Base-by-base conservation (phyloP, 495 filamentous ascomycete genomes). In the Pseudevernia furfuracea region DNA sequence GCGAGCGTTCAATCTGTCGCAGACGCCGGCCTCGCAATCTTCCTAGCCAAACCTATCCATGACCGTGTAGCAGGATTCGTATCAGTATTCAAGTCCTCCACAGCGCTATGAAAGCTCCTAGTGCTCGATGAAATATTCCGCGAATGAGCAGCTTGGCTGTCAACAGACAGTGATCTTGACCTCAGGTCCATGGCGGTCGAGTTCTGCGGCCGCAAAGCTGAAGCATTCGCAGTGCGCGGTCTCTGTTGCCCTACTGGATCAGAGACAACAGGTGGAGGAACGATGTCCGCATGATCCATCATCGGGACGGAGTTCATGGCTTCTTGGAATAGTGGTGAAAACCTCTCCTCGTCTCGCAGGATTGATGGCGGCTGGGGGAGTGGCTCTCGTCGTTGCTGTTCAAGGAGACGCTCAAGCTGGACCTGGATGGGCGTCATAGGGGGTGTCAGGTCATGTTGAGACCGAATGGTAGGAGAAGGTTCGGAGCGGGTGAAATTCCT, bases 271-370 rank as follows among this genome's bases (percentile, higher is more conserved):
- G 60, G 48, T 46, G 64, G 69, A n/a, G 65, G 38, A 21, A 58
- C 43, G 6, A 67, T 43, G 12, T 59, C 62, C 10, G 58, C 44
- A 28, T 34, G 23, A 46, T 71, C 65, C 12, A 36, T 57, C 65
- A 69, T 68, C 0, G 70, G 70, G 17, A 71, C 66, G n/a, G 68
- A 62, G 15, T 71, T 71, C 65, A 71, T 67, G 19, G 70, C 70
- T 68, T 71, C 68, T 38, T 69, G 68, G 56, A 71, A 71, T 21
- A 69, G 30, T 2, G 70, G 70, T 25, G 68, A 71, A 9, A 69
- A 41, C 34, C 62, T 57, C 36, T 71, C 70, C 23, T 70, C 64
- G 43, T 69, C 66, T 46, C 58, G 48, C 17, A 55, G 28, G 15
- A 55, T 19, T 34, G 52, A 55, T 34, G 52, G 52, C 52, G 52